Evolutionary conservation across 768 basidiomycete species (phyloP), one percentile per base, ranked within the genome.

Genomic region (Termitomyces sp.): DNA sequence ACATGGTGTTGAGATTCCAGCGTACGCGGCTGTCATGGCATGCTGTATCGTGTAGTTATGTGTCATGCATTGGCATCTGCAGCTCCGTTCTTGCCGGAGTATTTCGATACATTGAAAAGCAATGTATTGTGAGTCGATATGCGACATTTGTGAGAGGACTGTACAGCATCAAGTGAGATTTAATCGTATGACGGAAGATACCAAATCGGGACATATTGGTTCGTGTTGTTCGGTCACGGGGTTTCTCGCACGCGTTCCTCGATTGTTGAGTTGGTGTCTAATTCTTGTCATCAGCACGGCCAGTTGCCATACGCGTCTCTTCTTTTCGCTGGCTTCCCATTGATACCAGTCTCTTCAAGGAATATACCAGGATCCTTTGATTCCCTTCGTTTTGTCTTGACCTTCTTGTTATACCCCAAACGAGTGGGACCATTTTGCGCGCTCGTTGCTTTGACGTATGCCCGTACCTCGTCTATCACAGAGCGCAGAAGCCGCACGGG

Each of bases 401-500:
- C 58, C 35, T 46, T 40, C 18, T 13, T 55, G 24, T 28, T 28
- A 32, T 20, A 55, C 55, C 32, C 20, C 32, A 2, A 18, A 50
- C 49, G 4, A 50, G 18, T 33, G 4, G 32, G 32, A 12, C 22
- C 32, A n/a, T 24, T n/a, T 20, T 20, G 20, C 33, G 18, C 24
- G 24, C 24, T 39, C 28, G 36, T 33, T 28, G 42, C n/a, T 48
- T 52, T 39, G 35, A 54, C 22, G 55, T 22, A 87, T 87, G 85
- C 80, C 80, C 65, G 75, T 74, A 58, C 76, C 79, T 63, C 76
- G 79, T 46, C 76, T 72, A 53, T 81, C 85, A 45, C 82, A 81
- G 61, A 81, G 77, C 63, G 81, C 80, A 50, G 94, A 94, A 73
- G 89, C 89, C 44, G 91, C 94, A 8, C 81, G 89, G 57, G 89